These are phyloP conservation scores for Saccharomycopsis sp. DNA, from an alignment of 805 yeast species.

Conservation along the genomic window DNA sequence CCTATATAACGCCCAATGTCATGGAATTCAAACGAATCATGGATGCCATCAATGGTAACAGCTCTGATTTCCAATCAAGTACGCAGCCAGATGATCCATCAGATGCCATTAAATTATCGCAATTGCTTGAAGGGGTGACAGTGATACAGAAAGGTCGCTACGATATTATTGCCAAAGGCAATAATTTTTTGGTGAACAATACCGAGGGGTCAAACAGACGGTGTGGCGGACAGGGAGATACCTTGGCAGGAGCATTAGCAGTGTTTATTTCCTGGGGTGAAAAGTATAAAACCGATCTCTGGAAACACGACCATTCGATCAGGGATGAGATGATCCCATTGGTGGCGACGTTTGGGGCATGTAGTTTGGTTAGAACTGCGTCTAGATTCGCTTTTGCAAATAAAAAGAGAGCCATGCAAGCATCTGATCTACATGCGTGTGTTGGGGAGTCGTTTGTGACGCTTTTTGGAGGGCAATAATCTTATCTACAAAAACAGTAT, in stretches of 20 bases:
- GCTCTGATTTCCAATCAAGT: slow-evolving; percentile 13
- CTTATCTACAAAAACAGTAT: too few relatives aligned
- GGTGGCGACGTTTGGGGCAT: slow-evolving; percentile 67
- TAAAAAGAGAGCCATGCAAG: slow-evolving; percentile 75
- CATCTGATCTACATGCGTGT: slow-evolving; percentile 68
- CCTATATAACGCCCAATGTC: slow-evolving; percentile 83
- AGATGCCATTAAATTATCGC: slow-evolving; percentile 38
- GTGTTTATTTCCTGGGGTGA: slow-evolving; percentile 76
- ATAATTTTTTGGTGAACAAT: slow-evolving; percentile 36
- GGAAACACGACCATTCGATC: slow-evolving; percentile 41
- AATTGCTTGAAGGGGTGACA: slow-evolving; percentile 46
- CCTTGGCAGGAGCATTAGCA: slow-evolving; percentile 79
- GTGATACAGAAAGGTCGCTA: slow-evolving; percentile 66
- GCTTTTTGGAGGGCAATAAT: too few relatives aligned
- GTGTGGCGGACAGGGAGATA: slow-evolving; percentile 97
- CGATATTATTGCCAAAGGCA: slow-evolving; percentile 58
- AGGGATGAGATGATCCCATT: slow-evolving; percentile 30
- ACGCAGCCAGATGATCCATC: slow-evolving; percentile 7
- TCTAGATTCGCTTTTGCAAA: slow-evolving; percentile 56
- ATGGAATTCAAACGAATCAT: slow-evolving; percentile 72
- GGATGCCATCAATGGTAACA: slow-evolving; percentile 22
- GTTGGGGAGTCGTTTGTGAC: slow-evolving; percentile 59
- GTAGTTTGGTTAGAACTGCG: slow-evolving; percentile 59
- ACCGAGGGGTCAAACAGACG: slow-evolving; percentile 65
- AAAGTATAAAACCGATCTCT: slow-evolving; percentile 48